Base-by-base conservation (phyloP, 1,284 basidiomycete species). In the Pseudozyma pruni region DNA sequence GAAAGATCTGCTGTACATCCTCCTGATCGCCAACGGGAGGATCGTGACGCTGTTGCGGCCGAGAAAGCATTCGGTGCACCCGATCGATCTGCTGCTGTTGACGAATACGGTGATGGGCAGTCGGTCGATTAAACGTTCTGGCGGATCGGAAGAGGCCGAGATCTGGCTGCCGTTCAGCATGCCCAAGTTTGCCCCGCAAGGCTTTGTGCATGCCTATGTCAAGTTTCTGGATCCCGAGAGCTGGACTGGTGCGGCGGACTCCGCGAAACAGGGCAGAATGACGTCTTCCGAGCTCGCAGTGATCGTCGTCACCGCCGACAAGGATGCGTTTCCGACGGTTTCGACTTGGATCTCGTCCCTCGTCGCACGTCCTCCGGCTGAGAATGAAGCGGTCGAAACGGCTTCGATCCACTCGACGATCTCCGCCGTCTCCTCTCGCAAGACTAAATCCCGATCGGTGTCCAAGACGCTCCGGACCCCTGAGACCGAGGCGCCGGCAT, bases 91-190 rank as follows among this genome's bases (percentile, higher is more conserved):
- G 16, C 80, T 82, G 19, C 67, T 85, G 32, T 72, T 85, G 29
- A 72, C 83, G 19, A 82, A 82, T 17, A 83, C 83, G 1, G 79
- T 88, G 89, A 66, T 86, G 91, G 76, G 84, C 86, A 80, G 87
- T 35, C 41, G 44, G 9, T 90, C 84, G 86, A 89, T 62, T 86
- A 56, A 59, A 43, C 51, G 60, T 1, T 49, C 53, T 1, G 72
- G 74, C 3, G 63, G 51, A 0, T 55, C 53, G 0, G 67, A 60
- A 11, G 92, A 90, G 1, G 86, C 90, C 7, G 90, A 94, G 19
- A 91, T 91, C 5, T 98, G 94, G 92, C 86, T 98, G 2, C 96
- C 96, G 0, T 87, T 99, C 45, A 98, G 95, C 80, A 87, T 99
- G 10, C 95, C 96, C 0, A 94, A 94, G 80, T 97, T 93, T 85